Base-by-base conservation (phyloP, 2,329 filamentous ascomycete genomes). In the Paecilomyces sp. region DNA sequence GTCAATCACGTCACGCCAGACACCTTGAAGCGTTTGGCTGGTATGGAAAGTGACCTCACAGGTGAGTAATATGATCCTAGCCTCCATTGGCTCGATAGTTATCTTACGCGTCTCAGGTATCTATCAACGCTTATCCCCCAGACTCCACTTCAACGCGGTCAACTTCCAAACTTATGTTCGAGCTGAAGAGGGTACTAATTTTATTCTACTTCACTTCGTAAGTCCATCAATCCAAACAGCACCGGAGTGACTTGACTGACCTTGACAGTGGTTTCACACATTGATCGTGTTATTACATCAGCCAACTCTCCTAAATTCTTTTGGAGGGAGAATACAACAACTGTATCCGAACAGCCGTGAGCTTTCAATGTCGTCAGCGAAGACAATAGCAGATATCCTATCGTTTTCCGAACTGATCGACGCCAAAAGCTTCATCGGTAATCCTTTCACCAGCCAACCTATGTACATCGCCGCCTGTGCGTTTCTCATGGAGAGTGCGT, bases 381-480 rank as follows among this genome's bases (percentile, higher is more conserved):
- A 95, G 77, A 95, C 91, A 0, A 94, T 96, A 61, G 91, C 90
- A 34, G 91, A 96, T 67, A 96, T 96, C 15, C 76, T 95, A 8
- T 88, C 89, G 0, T 95, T 95, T 72, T 90, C 91, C 0, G 90
- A 95, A 69, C 77, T 95, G 9, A 90, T 94, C 57, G 90, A 95
- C 71, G 86, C 89, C 0, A 92, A 90, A 71, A 92, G 91, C 66
- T 91, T 92, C 59, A 88, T 92, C 34, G 90, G 91, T 1, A 96
- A 94, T 61, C 91, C 91, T 0, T 96, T 96, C 65, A 94, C 90
- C 0, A 91, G 89, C 55, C 91, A 96, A 72, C 91, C 91, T 0
- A 95, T 95, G 68, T 96, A 95, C 67, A 93, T 96, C 61, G 91
- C 91, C 0, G 91, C 91, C 0, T 95, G 91, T 69, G 91, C 91